Conservation (phyloP, 805 yeast genomes). For the Candida ipomoeae region DNA sequence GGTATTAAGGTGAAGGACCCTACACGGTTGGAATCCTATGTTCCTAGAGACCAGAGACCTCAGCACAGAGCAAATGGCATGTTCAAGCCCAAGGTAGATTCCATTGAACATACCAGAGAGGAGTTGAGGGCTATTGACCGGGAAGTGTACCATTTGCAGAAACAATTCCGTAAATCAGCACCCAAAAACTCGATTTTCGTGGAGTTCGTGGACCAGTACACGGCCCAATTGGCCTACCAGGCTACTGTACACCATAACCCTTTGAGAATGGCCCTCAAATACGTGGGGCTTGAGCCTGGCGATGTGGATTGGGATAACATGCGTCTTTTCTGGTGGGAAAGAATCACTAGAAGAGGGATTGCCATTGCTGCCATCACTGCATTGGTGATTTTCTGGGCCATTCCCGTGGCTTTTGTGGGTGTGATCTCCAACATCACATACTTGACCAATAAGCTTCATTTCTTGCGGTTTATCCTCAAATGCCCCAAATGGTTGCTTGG, state of each 20-base stretch:
- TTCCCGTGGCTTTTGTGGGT: slow-evolving; percentile 80
- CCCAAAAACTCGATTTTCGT: slow-evolving; percentile 81
- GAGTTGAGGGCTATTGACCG: slow-evolving; percentile 53
- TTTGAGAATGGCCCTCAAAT: slow-evolving; percentile 55
- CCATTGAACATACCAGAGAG: slow-evolving; percentile 54
- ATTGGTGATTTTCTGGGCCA: slow-evolving; percentile 62
- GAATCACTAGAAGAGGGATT: slow-evolving; percentile 48
- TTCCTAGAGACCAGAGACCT: slow-evolving; percentile 70
- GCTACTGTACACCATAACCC: slow-evolving; percentile 62
- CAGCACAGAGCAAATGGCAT: slow-evolving; percentile 46
- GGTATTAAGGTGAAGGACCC: slow-evolving; percentile 28
- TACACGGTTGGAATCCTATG: slow-evolving; percentile 50
- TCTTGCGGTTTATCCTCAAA: slow-evolving; percentile 50
- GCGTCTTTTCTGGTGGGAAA: slow-evolving; percentile 80
- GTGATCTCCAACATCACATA: slow-evolving; percentile 62
- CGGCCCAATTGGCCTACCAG: slow-evolving; percentile 71
- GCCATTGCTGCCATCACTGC: slow-evolving; percentile 54
- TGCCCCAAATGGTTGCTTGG: slow-evolving; percentile 56
- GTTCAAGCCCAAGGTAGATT: slow-evolving; percentile 53
- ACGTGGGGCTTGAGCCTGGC: slow-evolving; percentile 58
- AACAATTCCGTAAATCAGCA: slow-evolving; percentile 39
- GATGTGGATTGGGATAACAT: slow-evolving; percentile 69
- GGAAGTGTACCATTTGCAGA: slow-evolving; percentile 55
- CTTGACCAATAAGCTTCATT: slow-evolving; percentile 50
- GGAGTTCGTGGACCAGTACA: slow-evolving; percentile 71